Conservation (phyloP, 139 green algal species). For the Zygnema cylindricum region DNA sequence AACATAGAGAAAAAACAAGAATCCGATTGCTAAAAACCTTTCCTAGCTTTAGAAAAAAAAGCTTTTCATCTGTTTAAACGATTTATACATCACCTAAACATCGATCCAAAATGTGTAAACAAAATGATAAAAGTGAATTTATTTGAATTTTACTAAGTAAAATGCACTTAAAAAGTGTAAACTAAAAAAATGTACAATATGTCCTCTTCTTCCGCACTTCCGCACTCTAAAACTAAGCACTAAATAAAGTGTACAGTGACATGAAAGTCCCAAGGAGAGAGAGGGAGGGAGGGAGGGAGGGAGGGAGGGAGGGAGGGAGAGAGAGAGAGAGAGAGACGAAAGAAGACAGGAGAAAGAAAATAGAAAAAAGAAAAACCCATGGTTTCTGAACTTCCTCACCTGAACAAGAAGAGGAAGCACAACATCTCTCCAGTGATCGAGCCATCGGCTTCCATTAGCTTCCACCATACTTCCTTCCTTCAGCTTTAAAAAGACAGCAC, state of each 20-base stretch:
- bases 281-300: too few species aligned
- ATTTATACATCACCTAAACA: neutral
- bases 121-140: neutral
- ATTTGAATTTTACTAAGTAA: neutral
- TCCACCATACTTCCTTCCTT: neutral
- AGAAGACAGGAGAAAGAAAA: too few species aligned
- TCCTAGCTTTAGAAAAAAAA: neutral
- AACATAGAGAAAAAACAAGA: neutral
- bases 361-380: neutral
- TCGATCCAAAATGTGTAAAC: too few species aligned
- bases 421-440: neutral
- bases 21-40: neutral
- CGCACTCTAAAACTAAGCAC: neutral
- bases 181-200: too few species aligned
- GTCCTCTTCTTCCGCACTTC: neutral
- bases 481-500: neutral
- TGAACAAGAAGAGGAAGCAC: constrained; percentile 13
- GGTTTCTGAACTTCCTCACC: neutral
- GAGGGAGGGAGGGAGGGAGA: too few species aligned
- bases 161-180: too few species aligned
- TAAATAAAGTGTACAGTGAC: neutral
- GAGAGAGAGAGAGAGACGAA: too few species aligned
- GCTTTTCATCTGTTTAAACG: neutral
- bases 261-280: neutral
- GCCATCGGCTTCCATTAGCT: neutral